phyloP scores from a whole-genome alignment of 306 rosid species.

The Gastrolobium bilobum region DNA sequence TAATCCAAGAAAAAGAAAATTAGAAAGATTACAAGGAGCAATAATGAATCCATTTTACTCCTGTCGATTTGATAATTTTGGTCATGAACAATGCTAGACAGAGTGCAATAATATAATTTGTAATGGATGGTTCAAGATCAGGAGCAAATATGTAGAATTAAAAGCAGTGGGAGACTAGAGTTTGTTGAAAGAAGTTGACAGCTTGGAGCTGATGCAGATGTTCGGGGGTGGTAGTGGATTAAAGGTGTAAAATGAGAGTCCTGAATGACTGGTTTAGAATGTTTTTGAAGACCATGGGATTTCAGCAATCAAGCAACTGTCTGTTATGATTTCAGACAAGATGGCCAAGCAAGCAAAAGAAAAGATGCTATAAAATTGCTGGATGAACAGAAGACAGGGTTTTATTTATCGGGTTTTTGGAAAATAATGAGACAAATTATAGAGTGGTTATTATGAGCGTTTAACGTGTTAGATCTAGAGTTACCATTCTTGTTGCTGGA shows the following conservation, averaged over 20 bases:
- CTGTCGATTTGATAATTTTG: not conserved
- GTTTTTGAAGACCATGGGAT: not conserved
- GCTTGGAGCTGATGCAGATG: not conserved
- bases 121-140: not conserved
- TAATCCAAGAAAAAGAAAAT: not conserved
- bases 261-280: not conserved
- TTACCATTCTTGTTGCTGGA: not conserved
- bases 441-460: not conserved
- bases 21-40: not conserved
- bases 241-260: not conserved
- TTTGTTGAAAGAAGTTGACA: not conserved
- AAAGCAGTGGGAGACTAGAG: not conserved
- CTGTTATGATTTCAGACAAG: no score
- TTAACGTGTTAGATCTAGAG: not conserved
- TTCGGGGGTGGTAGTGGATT: not conserved
- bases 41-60: no score
- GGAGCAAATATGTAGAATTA: not conserved
- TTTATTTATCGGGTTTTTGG: conserved; percentile 2
- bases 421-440: not conserved
- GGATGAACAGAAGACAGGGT: no score
- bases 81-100: not conserved
- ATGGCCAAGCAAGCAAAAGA: no score
- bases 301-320: no score
- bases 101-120: not conserved
- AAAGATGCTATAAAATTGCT: not conserved